These are phyloP conservation scores for Biscutella laevigata DNA, from an alignment of 441 rosid species.

Conservation along the genomic window DNA sequence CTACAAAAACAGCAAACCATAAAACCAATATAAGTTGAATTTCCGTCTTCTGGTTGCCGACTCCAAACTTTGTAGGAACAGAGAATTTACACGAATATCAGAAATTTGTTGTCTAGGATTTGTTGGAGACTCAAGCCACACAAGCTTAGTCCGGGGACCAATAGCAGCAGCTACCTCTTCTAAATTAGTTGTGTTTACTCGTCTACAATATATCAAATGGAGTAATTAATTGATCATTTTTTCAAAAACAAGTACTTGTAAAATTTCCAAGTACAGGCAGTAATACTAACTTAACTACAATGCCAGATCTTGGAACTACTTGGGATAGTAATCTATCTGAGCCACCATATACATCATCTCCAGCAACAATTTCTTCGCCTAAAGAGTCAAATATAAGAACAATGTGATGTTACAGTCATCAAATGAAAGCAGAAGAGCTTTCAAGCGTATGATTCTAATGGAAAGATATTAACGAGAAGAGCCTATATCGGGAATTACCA, in stretches of 20 bases:
- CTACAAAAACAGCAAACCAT: slow-evolving; percentile 29
- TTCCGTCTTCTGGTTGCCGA: neutral
- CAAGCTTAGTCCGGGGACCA: slow-evolving; percentile 77
- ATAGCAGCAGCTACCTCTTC: slow-evolving; percentile 72
- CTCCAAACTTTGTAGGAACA: neutral
- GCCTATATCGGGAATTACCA: too few species aligned
- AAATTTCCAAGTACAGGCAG: neutral
- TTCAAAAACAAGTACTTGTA: neutral
- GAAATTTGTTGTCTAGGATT: slow-evolving; percentile 84
- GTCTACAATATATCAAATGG: slow-evolving; percentile 38
- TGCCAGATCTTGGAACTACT: slow-evolving; percentile 69
- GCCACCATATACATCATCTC: slow-evolving; percentile 91
- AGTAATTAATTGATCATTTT: slow-evolving; percentile 7
- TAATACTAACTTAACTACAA: slow-evolving; percentile 64
- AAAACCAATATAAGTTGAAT: neutral
- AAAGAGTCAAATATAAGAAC: too few species aligned
- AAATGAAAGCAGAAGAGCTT: too few species aligned
- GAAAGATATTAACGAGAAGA: too few species aligned
- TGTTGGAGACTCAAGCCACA: slow-evolving; percentile 94
- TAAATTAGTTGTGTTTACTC: slow-evolving; percentile 62
- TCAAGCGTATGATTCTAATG: too few species aligned
- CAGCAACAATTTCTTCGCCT: slow-evolving; percentile 90
- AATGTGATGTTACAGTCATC: too few species aligned
- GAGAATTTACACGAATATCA: slow-evolving; percentile 56
- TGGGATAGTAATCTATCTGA: slow-evolving; percentile 77